These are phyloP conservation scores for Malassezia caprae DNA, from an alignment of 1,284 basidiomycete species.

Conservation along the genomic window DNA sequence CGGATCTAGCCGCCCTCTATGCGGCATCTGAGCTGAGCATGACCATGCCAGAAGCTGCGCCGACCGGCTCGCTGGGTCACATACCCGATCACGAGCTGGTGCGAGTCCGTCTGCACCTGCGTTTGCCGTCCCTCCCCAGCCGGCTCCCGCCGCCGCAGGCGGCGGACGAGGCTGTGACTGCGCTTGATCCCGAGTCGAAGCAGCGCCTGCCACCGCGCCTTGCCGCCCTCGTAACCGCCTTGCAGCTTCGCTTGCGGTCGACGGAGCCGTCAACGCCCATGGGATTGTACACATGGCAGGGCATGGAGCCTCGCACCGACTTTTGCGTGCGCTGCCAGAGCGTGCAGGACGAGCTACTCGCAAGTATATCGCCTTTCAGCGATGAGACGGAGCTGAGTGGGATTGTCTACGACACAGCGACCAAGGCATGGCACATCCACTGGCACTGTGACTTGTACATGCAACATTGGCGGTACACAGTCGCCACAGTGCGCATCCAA, in stretches of 20 bases:
- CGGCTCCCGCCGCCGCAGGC: slow-evolving; percentile 2
- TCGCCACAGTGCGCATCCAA: background rate
- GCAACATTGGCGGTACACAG: background rate
- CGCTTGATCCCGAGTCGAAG: background rate
- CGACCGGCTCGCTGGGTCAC: background rate
- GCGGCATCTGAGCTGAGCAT: background rate
- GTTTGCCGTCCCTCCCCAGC: slow-evolving; percentile 7
- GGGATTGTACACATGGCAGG: slow-evolving; percentile 1
- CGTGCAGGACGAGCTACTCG: background rate
- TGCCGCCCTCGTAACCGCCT: background rate
- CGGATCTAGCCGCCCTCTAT: slow-evolving; percentile 10
- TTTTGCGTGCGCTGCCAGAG: background rate
- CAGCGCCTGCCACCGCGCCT: background rate
- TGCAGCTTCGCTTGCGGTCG: background rate
- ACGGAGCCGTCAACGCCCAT: background rate
- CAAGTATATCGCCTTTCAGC: background rate
- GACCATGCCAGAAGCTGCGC: background rate
- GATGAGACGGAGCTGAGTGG: background rate
- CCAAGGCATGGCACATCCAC: slow-evolving; percentile 4
- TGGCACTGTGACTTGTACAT: slow-evolving; percentile 8
- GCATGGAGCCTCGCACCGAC: background rate
- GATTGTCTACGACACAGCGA: slow-evolving; percentile 1
- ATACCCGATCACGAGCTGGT: slow-evolving; percentile 12
- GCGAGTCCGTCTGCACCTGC: slow-evolving; percentile 1
- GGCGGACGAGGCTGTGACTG: background rate